Conservation (phyloP, 331 rosid species). For the Quercus tomentella region DNA sequence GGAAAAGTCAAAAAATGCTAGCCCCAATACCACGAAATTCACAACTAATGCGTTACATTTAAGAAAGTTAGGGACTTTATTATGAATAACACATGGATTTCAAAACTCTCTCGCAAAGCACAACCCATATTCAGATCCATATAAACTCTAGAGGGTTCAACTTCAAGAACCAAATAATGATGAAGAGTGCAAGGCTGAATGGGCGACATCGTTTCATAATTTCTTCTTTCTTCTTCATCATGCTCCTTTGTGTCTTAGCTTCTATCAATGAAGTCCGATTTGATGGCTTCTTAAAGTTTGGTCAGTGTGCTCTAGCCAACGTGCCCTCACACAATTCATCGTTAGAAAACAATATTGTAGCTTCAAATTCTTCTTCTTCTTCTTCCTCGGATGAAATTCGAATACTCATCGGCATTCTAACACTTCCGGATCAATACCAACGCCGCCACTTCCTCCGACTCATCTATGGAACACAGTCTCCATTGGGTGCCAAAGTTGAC, state of each 20-base stretch:
- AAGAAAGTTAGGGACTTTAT: constrained; percentile 38
- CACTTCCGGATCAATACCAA: constrained; percentile 90
- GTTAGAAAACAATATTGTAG: neutral
- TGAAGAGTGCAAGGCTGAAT: constrained; percentile 39
- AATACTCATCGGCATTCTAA: constrained; percentile 72
- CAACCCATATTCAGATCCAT: no score
- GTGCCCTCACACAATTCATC: neutral
- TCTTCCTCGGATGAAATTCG: constrained; percentile 27
- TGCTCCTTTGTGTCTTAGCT: constrained; percentile 69
- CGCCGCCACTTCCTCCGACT: constrained; percentile 92
- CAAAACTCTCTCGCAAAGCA: neutral
- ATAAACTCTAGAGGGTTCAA: no score
- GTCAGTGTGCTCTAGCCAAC: constrained; percentile 30
- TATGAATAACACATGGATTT: neutral
- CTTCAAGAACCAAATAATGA: neutral
- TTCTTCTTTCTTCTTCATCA: constrained; percentile 42
- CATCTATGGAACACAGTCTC: constrained; percentile 68
- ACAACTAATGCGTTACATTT: constrained; percentile 29
- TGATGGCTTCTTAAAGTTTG: constrained; percentile 29
- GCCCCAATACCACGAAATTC: constrained; percentile 36
- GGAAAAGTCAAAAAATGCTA: constrained; percentile 46
- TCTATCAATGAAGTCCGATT: constrained; percentile 70
- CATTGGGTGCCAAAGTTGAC: constrained; percentile 50
- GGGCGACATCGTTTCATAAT: constrained; percentile 40
- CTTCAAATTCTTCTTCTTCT: constrained; percentile 27